Base-by-base conservation (phyloP, 371 early-diverging fungal species). In the Mitosporidium daphniae region DNA sequence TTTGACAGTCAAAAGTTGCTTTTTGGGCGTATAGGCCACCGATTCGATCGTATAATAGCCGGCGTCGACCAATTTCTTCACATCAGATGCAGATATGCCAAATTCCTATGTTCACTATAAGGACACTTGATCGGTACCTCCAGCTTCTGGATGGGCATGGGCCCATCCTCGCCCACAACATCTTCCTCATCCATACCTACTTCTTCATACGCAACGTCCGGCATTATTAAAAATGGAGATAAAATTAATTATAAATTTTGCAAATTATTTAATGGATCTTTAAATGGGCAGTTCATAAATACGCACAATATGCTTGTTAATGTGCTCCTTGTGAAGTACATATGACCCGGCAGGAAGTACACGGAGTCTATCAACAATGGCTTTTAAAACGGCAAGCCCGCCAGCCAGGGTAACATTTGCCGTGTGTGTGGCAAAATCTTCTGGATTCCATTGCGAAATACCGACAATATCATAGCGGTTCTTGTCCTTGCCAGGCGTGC, bases 11-110 rank as follows among this genome's bases (percentile, higher is more conserved):
- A 89, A 40, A 8, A 97, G 46, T 21, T 51, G 44, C 44, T 86
- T 89, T 37, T 74, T 72, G 1, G 95, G 86, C 1, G 91, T 82
- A 49, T 58, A 94, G 4, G 89, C 94, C 30, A 97, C 48, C 1
- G 82, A 38, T 42, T 97, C 93, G 4, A 91, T 70, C 1, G 94
- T 94, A 36, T 59, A 57, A 41, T 53, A 82, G 0, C 98, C 98
- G 5, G 68, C 78, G 10, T 82, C 86, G 14, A 51, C 50, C 5
- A 86, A 52, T 41, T 74, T 80, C 34, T 62, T 57, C 27, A 75
- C 51, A 31, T 86, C 86, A 5, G 61, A 45, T 2, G 61, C 47
- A 31, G 60, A 49, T 24, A 86, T 62, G 1, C 89, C 89, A 27
- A 42, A 51, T 39, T 68, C 57, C 63, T 72, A 3, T 29, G 1